phyloP scores from a whole-genome alignment of 2,329 filamentous ascomycete genomes.

The Elsinoe australis region DNA sequence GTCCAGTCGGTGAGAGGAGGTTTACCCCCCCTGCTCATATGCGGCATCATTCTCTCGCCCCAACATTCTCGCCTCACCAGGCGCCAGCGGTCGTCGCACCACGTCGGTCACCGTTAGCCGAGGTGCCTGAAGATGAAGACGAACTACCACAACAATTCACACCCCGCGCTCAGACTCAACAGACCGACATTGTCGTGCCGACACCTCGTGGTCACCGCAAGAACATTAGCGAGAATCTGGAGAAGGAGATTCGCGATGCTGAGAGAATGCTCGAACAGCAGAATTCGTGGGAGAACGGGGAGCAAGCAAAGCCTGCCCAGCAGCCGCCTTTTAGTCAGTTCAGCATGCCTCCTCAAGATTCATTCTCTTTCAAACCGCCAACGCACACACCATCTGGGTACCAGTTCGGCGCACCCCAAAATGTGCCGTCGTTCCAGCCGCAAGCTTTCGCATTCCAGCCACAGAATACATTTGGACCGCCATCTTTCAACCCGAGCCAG shows the following conservation, averaged over 20 bases:
- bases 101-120: constrained; percentile 50
- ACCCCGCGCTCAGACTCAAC: constrained; percentile 29
- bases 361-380: constrained; percentile 5
- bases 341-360: constrained; percentile 1
- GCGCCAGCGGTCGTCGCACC: constrained; percentile 35
- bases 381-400: background rate
- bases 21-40: constrained; percentile 17
- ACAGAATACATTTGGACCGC: constrained; percentile 3
- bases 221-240: constrained; percentile 68
- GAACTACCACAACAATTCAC: constrained; percentile 35
- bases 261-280: constrained; percentile 46
- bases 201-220: constrained; percentile 57
- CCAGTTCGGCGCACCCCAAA: constrained; percentile 3
- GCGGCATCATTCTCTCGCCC: constrained; percentile 19
- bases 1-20: constrained; percentile 15
- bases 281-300: constrained; percentile 65
- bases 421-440: constrained; percentile 10
- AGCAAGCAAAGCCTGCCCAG: constrained; percentile 29
- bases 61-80: constrained; percentile 25
- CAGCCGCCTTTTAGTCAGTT: background rate
- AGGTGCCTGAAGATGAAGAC: constrained; percentile 67
- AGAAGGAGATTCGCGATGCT: constrained; percentile 76
- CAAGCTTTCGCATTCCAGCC: constrained; percentile 10
- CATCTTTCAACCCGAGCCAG: background rate
- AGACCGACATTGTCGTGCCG: constrained; percentile 52